Conservation (phyloP, 2,329 filamentous ascomycete genomes). For the Verticillium alfalfae region DNA sequence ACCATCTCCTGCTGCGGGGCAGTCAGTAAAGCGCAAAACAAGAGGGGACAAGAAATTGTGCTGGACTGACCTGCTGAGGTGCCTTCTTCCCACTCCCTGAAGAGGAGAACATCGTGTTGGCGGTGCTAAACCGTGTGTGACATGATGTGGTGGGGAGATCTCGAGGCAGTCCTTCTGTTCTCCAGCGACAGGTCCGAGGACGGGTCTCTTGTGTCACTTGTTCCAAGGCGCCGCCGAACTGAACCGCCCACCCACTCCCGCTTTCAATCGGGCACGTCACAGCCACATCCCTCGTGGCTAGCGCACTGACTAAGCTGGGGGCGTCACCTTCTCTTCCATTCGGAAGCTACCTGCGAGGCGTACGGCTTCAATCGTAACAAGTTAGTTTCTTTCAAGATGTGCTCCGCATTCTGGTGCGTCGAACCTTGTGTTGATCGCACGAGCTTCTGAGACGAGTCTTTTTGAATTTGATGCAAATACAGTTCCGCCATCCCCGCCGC, state of each 20-base stretch:
- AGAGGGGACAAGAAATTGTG: neutral
- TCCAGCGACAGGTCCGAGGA: neutral
- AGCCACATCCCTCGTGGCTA: neutral
- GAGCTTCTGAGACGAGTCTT: neutral
- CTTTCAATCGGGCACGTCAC: neutral
- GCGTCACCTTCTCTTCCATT: neutral
- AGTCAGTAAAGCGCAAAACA: conserved; percentile 21
- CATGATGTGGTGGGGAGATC: conserved; percentile 2
- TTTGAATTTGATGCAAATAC: neutral
- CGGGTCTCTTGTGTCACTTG: neutral
- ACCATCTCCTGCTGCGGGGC: conserved; percentile 82
- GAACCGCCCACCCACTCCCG: neutral
- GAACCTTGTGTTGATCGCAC: neutral
- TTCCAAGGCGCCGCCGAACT: neutral
- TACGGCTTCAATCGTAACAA: too few species aligned
- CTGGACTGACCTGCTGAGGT: conserved; percentile 59
- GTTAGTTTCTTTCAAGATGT: neutral
- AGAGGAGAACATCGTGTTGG: conserved; percentile 55
- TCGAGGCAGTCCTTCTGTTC: neutral
- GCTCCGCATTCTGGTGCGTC: neutral
- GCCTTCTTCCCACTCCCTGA: conserved; percentile 64
- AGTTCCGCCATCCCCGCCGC: neutral
- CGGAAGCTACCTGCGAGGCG: neutral
- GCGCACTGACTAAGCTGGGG: neutral
- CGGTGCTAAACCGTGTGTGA: neutral